These are phyloP conservation scores for Alternaria infectoria DNA, from an alignment of 2,329 filamentous ascomycete species.

Conservation along the genomic window DNA sequence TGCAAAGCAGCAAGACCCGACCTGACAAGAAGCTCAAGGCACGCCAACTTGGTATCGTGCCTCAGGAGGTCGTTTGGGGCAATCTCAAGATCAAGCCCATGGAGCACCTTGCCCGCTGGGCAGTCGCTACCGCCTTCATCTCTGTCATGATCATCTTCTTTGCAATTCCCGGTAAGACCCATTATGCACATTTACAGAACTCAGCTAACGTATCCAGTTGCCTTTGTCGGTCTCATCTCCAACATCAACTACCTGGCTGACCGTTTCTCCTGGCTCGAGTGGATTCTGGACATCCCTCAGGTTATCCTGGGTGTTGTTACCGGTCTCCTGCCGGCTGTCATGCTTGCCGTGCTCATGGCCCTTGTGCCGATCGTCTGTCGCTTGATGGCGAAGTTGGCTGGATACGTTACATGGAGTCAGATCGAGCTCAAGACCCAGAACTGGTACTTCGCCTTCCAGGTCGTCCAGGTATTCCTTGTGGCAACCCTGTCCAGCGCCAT, in stretches of 20 bases:
- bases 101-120: constrained; percentile 39
- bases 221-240: constrained; percentile 53
- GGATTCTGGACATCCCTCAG: constrained; percentile 51
- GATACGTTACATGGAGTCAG: constrained; percentile 51
- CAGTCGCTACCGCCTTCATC: constrained; percentile 48
- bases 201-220: constrained; percentile 37
- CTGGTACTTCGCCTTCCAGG: constrained; percentile 88
- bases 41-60: constrained; percentile 52
- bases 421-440: constrained; percentile 80
- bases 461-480: constrained; percentile 93
- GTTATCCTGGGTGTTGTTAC: constrained; percentile 54
- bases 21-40: constrained; percentile 47
- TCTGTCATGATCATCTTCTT: constrained; percentile 54
- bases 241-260: constrained; percentile 54
- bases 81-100: constrained; percentile 50
- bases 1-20: constrained; percentile 43
- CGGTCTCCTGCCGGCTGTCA: constrained; percentile 52
- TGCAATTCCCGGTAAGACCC: constrained; percentile 46
- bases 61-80: constrained; percentile 56
- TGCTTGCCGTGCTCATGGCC: constrained; percentile 53
- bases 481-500: constrained; percentile 83
- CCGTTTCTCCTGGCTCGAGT: constrained; percentile 48
- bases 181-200: neutral
- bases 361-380: constrained; percentile 54
- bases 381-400: constrained; percentile 46